These are phyloP conservation scores for Trypanosomatidae sp. DNA, from an alignment of 208 protist genomes.

Conservation along the genomic window DNA sequence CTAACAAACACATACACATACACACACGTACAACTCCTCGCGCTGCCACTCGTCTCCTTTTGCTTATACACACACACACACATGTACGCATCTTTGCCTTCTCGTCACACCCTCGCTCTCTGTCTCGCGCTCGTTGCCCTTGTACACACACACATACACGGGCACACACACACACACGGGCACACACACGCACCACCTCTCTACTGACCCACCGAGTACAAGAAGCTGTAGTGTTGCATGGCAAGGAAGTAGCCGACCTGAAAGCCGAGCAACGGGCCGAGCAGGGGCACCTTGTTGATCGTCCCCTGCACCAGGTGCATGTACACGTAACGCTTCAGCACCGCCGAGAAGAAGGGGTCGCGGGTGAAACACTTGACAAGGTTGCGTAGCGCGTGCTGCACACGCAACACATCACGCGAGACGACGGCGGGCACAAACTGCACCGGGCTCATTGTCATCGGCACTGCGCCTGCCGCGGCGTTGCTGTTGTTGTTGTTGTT, in stretches of 20 bases:
- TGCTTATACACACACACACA: no score
- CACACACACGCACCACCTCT: no score
- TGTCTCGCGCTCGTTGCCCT: not conserved
- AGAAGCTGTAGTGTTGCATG: slow-evolving; percentile 80
- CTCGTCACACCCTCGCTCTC: not conserved
- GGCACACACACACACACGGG: not conserved
- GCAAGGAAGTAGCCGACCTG: slow-evolving; percentile 60
- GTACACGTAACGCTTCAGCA: slow-evolving; percentile 56
- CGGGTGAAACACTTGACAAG: slow-evolving; percentile 32
- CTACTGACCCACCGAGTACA: slow-evolving; percentile 63
- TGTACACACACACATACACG: not conserved
- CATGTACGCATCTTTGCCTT: not conserved
- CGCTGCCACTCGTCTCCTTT: no score
- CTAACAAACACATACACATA: no score
- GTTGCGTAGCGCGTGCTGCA: slow-evolving; percentile 52
- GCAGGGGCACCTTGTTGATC: slow-evolving; percentile 52
- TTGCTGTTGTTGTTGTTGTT: slow-evolving; percentile 2
- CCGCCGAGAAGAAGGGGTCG: slow-evolving; percentile 68
- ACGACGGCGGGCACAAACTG: slow-evolving; percentile 10
- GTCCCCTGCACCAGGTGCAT: slow-evolving; percentile 48
- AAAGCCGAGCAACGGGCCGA: slow-evolving; percentile 38
- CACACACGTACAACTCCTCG: no score
- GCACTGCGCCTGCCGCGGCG: no score
- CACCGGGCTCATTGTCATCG: slow-evolving; percentile 2
- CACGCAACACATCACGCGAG: slow-evolving; percentile 45